Evolutionary conservation across 1,139 yeast species (phyloP).

Genomic region (Nadsonia commutata): DNA sequence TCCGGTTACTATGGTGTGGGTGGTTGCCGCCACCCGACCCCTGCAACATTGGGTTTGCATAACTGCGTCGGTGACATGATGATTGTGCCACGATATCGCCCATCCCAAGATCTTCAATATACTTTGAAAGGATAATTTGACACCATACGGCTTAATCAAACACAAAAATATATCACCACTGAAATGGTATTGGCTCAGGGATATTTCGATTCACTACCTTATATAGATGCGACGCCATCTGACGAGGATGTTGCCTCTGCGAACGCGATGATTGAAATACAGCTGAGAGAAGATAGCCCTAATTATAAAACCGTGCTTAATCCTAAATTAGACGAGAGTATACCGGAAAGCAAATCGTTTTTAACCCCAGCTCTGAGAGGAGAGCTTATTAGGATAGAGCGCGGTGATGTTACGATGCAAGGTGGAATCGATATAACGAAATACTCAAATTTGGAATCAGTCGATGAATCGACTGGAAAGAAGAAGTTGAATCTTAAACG

Average conservation of each 20-base stretch:
- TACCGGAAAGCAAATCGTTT: slow-evolving; percentile 6
- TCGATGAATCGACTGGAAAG: slow-evolving; percentile 4
- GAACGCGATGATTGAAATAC: slow-evolving; percentile 10
- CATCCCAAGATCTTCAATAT: too few species aligned
- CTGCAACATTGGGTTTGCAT: too few species aligned
- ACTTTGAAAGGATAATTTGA: too few species aligned
- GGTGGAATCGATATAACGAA: slow-evolving; percentile 21
- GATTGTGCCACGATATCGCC: too few species aligned
- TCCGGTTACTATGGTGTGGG: too few species aligned
- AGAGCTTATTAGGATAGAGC: slow-evolving; percentile 15
- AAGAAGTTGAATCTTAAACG: slow-evolving; percentile 10
- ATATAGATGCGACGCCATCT: slow-evolving; percentile 12
- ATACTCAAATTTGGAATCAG: slow-evolving; percentile 13
- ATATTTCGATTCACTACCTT: slow-evolving; percentile 6
- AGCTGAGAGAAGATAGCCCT: slow-evolving; percentile 5
- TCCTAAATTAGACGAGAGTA: slow-evolving; percentile 3
- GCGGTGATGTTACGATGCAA: slow-evolving; percentile 15
- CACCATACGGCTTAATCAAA: too few species aligned
- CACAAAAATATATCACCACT: too few species aligned
- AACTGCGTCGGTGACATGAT: too few species aligned
- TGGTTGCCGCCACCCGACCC: too few species aligned
- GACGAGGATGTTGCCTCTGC: slow-evolving; percentile 12
- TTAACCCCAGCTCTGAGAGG: slow-evolving; percentile 10
- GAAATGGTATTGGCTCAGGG: not conserved
- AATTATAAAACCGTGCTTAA: slow-evolving; percentile 2